Base-by-base conservation (phyloP, 345 rosid genomes). In the Boechera retrofracta region DNA sequence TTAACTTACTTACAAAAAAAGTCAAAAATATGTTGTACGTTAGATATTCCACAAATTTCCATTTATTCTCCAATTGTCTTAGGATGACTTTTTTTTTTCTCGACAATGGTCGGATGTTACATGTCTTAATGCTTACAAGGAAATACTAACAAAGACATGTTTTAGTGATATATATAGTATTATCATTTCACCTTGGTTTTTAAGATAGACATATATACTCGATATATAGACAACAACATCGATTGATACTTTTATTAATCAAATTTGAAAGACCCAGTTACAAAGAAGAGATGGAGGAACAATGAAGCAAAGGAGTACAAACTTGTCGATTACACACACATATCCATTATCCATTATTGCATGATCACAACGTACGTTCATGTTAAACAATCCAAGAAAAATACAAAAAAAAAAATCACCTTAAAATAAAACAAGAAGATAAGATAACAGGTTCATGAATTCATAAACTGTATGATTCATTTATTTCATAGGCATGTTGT, bases 211-310 rank as follows among this genome's bases (percentile, higher is more conserved):
- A 38, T 38, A 28, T 26, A 26, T 28, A 28, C 29, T 0, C 29
- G 29, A 28, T 31, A 54, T 53, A 21, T 1, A 44, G 45, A 21
- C 45, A 39, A 60, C 69, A 68, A 68, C 29, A 60, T 12, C 12
- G n/a, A 31, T 16, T 38, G 24, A 38, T 60, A 68, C 29, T 29
- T 76, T 49, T 68, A 60, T 51, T 60, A 16, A 76, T 39, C 63
- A 60, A 18, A 60, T 60, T 61, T 29, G 15, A 49, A 58, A 18
- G 6, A 59, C 13, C 64, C 47, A 38, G 4, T 24, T 38, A 49
- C 73, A 75, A 75, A 58, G 11, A 39, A 32, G 66, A 35, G 18
- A 67, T 12, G 16, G 5, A 64, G 5, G 64, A 75, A 67, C 26
- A 38, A 28, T 28, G 5, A 67, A 47, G 26, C 18, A 60, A 42